Base-by-base conservation (phyloP, 140 eudicot species). In the Senecio squalidus region DNA sequence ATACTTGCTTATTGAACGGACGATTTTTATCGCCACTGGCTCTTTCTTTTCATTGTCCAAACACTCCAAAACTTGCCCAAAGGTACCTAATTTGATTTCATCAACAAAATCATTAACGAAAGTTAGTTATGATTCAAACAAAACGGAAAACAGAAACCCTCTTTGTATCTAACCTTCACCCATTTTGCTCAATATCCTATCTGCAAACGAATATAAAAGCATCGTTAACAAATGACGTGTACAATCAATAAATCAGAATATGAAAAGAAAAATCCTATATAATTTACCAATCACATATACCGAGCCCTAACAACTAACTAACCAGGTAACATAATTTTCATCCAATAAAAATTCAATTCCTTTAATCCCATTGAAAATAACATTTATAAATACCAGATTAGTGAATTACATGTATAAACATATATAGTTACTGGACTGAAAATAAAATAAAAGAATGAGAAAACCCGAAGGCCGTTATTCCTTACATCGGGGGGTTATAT, bases 11-110 rank as follows among this genome's bases (percentile, higher is more conserved):
- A 84, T 80, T 16, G 95, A 78, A 8, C 99, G 96, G 18, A 88
- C 90, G 29, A 93, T 76, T 82, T 93, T 93, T 15, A 93, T 80
- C 46, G 99, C 99, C 30, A 93, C 99, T 11, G 82, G 69, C 67
- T 93, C 99, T 65, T 84, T 76, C 76, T 78, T 82, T 58, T 93
- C 87, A 61, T 82, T 76, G 78, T 93, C 99, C 78, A 81, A 62
- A 68, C 99, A 93, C 78, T 93, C 99, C 73, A 93, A 74, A 57
- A 93, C 99, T 73, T 79, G 96, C 59, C 96, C 99, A 57, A 93
- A 93, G 31, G 99, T 93, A 58, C 99, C 98, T 91, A 70, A 55
- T 67, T 43, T 60, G 15, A 51, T 59, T 62, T 59, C 28, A 28
- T 52, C 3, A 24, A 39, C 4, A 62, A 44, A 29, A n/a, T 49